Percentiles rank a stretch among this genome's conserved stretches.
phyloP scores from a whole-genome alignment of 73 alveolate genomes.

The Urostyla sp. region DNA sequence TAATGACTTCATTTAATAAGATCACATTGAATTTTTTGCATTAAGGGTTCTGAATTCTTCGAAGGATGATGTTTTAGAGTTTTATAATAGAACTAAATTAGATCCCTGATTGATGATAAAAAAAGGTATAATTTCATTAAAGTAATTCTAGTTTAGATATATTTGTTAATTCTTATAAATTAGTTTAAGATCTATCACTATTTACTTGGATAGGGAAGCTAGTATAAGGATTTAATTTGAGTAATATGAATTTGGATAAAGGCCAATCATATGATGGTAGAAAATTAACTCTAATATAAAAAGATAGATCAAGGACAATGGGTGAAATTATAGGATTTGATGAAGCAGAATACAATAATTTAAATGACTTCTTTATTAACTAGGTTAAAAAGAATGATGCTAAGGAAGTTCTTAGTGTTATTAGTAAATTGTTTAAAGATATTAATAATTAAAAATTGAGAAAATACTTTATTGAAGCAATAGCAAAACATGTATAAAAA shows the following conservation, averaged over 20 bases:
- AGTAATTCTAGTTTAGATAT: constrained; percentile 5
- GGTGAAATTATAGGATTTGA: constrained; percentile 33
- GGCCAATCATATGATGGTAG: not conserved
- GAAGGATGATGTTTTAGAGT: constrained; percentile 1
- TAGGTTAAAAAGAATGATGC: constrained; percentile 43
- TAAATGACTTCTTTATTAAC: constrained; percentile 41
- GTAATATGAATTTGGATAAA: constrained; percentile 29
- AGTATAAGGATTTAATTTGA: constrained; percentile 7
- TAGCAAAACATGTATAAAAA: constrained; percentile 30
- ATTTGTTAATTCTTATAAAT: constrained; percentile 17
- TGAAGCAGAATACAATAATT: constrained; percentile 8
- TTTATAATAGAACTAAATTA: constrained; percentile 46
- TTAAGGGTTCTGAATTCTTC: too few species aligned
- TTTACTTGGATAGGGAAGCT: constrained; percentile 25
- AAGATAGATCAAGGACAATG: constrained; percentile 22
- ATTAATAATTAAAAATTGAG: constrained; percentile 3
- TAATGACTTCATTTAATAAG: too few species aligned
- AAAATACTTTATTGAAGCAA: constrained; percentile 47
- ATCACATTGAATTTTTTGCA: too few species aligned
- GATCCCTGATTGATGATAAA: constrained; percentile 45
- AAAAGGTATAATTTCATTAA: not conserved
- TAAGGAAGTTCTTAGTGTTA: constrained; percentile 1
- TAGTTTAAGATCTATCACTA: constrained; percentile 11
- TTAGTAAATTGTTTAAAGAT: constrained; percentile 30
- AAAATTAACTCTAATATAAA: constrained; percentile 1